Evolutionary conservation across 805 yeast genomes (phyloP).

Genomic region (Wickerhamomyces kurtzmanii): DNA sequence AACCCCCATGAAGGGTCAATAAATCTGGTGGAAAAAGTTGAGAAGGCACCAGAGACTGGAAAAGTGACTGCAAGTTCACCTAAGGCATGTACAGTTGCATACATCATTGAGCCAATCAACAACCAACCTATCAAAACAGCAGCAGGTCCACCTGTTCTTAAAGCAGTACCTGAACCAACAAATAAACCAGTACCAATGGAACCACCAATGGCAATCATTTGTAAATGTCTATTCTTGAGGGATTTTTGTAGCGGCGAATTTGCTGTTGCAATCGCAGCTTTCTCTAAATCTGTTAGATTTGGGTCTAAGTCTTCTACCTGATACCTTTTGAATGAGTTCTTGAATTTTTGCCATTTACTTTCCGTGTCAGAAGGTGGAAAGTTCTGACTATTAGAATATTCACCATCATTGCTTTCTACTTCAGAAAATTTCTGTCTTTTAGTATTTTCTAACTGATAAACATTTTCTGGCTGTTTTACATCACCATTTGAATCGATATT

Average conservation of each 20-base stretch:
- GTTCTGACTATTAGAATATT: no score
- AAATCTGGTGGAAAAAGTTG: conserved; percentile 37
- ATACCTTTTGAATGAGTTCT: conserved; percentile 14
- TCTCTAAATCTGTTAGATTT: conserved; percentile 31
- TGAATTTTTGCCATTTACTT: no score
- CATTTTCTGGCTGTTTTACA: no score
- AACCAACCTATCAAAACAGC: conserved; percentile 45
- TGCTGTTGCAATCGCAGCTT: conserved; percentile 35
- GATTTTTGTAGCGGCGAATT: conserved; percentile 38
- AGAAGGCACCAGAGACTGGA: conserved; percentile 46
- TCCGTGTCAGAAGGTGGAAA: no score
- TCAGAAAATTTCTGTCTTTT: no score
- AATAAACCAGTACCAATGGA: conserved; percentile 72
- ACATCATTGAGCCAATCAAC: conserved; percentile 38
- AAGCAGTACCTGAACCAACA: conserved; percentile 59
- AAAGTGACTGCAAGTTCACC: conserved; percentile 45
- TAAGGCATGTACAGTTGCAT: conserved; percentile 36
- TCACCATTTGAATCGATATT: no score
- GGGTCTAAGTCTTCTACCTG: conserved; percentile 28
- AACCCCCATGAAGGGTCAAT: conserved; percentile 49
- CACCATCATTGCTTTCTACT: no score
- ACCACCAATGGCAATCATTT: conserved; percentile 76
- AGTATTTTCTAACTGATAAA: no score
- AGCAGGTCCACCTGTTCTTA: conserved; percentile 62
- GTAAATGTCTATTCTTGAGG: conserved; percentile 56